phyloP scores from a whole-genome alignment of 2,329 filamentous ascomycete genomes.

The Ophiostoma fasciatum region DNA sequence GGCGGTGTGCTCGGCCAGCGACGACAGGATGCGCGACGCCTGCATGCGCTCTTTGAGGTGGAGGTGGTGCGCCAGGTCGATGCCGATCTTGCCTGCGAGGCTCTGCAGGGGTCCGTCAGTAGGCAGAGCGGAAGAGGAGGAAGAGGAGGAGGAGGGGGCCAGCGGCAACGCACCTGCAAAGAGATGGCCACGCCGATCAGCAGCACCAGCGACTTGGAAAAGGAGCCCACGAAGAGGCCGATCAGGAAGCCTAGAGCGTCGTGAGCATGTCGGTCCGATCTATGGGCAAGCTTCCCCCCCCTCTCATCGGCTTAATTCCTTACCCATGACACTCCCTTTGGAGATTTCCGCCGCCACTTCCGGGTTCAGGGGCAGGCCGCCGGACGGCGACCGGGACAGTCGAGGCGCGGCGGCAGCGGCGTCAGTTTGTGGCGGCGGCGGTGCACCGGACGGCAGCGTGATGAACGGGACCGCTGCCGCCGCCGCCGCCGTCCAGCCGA shows the following conservation, averaged over 20 bases:
- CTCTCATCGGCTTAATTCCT: too few species aligned
- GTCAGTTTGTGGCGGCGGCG: too few species aligned
- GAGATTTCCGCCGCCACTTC: conserved; percentile 34
- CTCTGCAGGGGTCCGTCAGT: conserved; percentile 3
- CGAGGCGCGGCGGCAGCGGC: background rate
- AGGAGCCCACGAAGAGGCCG: conserved; percentile 51
- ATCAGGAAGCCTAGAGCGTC: conserved; percentile 37
- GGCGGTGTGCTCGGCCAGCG: conserved; percentile 41
- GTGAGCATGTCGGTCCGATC: background rate
- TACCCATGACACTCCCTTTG: conserved; percentile 38
- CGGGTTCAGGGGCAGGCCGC: conserved; percentile 13
- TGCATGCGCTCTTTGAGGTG: conserved; percentile 22
- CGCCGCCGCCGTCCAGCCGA: too few species aligned
- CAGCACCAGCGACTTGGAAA: conserved; percentile 55
- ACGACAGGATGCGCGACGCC: conserved; percentile 27
- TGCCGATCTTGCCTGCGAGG: conserved; percentile 27
- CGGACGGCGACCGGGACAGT: background rate
- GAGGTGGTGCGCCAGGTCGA: conserved; percentile 24
- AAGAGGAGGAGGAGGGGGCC: background rate
- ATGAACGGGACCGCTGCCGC: conserved; percentile 6
- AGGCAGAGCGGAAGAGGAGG: background rate
- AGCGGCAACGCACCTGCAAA: conserved; percentile 36
- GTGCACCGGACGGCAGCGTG: background rate
- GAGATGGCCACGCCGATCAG: conserved; percentile 49
- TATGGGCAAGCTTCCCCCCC: too few species aligned